Percentiles rank a stretch among this genome's conserved stretches.
phyloP scores from a whole-genome alignment of 139 green algal genomes.

The Coelastrella sp. region DNA sequence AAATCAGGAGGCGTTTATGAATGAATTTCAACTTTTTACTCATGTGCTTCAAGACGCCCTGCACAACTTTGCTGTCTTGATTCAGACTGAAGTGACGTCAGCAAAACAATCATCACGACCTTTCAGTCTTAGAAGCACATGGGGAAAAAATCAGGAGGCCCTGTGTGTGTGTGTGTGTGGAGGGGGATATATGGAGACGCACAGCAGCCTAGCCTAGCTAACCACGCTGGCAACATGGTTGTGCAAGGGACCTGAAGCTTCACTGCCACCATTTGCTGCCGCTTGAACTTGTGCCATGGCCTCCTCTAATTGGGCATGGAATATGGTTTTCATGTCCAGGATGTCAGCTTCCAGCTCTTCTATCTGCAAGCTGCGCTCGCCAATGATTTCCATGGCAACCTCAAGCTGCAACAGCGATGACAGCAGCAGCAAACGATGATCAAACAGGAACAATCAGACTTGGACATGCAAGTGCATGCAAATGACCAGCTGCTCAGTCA shows the following conservation, averaged over 20 bases:
- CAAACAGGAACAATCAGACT: background rate
- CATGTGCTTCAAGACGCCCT: too few species aligned
- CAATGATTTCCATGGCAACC: conserved; percentile 52
- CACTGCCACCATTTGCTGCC: background rate
- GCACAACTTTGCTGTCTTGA: too few species aligned
- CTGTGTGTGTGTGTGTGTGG: too few species aligned
- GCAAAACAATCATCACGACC: too few species aligned
- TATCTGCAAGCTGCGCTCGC: conserved; percentile 77
- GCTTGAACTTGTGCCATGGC: conserved; percentile 5
- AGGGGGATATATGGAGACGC: too few species aligned
- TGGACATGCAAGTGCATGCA: background rate
- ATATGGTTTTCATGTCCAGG: conserved; percentile 83
- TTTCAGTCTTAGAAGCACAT: too few species aligned
- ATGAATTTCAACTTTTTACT: too few species aligned
- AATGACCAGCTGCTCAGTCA: background rate
- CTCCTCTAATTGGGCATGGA: conserved; percentile 76
- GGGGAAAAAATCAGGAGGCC: too few species aligned
- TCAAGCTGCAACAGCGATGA: conserved; percentile 21
- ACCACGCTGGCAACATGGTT: background rate
- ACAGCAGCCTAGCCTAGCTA: background rate
- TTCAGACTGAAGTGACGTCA: too few species aligned
- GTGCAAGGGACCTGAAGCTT: background rate
- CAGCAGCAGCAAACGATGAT: background rate
- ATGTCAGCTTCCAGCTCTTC: conserved; percentile 85
- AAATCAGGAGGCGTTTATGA: too few species aligned